Base-by-base conservation (phyloP, 1,284 basidiomycete genomes). In the Austropuccinia psidii region DNA sequence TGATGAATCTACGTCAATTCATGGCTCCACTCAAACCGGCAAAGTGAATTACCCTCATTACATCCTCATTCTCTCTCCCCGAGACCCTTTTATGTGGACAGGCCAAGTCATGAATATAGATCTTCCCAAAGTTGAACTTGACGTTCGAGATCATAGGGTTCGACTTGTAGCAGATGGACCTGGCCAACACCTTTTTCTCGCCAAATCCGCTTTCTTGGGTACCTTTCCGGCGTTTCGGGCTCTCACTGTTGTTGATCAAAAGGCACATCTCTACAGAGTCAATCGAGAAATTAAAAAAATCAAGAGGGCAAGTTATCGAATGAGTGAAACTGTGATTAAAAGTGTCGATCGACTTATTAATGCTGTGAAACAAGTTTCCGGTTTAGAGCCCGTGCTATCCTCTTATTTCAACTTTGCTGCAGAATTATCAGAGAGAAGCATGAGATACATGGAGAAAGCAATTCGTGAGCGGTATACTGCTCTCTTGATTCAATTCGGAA, bases 351-450 rank as follows among this genome's bases (percentile, higher is more conserved):
- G 31, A 77, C 79, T 73, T 39, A 73, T 73, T 29, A 21, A 37
- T 31, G 86, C 89, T 72, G 90, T 97, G 13, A 87, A 89, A 27
- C 58, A 62, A 49, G 84, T 87, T 0, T 82, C 83, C 13, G 88
- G 87, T 15, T 88, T 88, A 52, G 90, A 93, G 80, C 95, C 97
- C 76, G 83, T 98, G 47, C 85, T 97, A 74, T 92, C 95, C 78
- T 94, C 91, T 79, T 98, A 95, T 90, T 98, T 93, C 79, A 84
- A 88, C 50, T 98, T 98, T 79, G 93, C 94, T n/a, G 93, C 94
- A 1, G 91, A 94, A 77, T 91, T 95, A 78, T 92, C 92, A 0
- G 88, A 90, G 74, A 89, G 93, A 76, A 90, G 90, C 1, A 88
- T 91, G 77, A 87, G 89, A 76, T 88, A 90, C 80, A 91, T 95